Percentiles rank a stretch among this genome's conserved stretches.
These are phyloP conservation scores for Candida pseudoviswanathii DNA, from an alignment of 1,139 yeast species.

Conservation along the genomic window DNA sequence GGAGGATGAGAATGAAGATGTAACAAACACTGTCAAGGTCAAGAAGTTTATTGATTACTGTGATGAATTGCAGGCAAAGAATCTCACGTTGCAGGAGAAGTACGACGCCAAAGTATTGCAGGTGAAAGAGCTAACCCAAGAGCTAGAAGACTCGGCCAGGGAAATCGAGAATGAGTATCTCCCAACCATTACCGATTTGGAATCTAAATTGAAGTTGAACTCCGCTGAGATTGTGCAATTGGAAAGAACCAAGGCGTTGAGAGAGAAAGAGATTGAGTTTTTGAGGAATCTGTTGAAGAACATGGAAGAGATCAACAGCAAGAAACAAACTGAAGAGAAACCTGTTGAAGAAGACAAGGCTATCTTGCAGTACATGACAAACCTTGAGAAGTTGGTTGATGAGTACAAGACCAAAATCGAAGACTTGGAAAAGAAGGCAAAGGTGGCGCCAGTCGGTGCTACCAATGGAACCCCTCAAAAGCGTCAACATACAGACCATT, in stretches of 20 bases:
- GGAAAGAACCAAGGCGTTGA: constrained; percentile 55
- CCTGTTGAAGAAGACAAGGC: constrained; percentile 20
- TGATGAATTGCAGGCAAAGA: constrained; percentile 40
- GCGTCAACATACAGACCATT: constrained; percentile 1
- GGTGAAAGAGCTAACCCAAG: constrained; percentile 23
- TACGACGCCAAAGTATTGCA: constrained; percentile 20
- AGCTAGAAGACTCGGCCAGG: constrained; percentile 17
- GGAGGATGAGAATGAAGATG: constrained; percentile 9
- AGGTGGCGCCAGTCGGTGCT: constrained; percentile 11
- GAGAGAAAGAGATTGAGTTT: constrained; percentile 63
- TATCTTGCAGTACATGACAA: constrained; percentile 39
- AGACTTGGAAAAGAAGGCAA: constrained; percentile 33
- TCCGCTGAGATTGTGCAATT: constrained; percentile 40
- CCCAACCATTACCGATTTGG: constrained; percentile 20
- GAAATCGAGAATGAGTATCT: constrained; percentile 18
- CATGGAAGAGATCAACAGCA: constrained; percentile 29
- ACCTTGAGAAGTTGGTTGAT: constrained; percentile 55
- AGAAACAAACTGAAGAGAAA: constrained; percentile 20
- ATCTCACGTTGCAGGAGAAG: constrained; percentile 41
- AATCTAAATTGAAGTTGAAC: constrained; percentile 18
- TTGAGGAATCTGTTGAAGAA: constrained; percentile 49
- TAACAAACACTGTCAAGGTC: constrained; percentile 24
- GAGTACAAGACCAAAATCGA: constrained; percentile 59
- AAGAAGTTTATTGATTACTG: constrained; percentile 33
- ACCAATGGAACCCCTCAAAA: background rate